Percentiles rank a stretch among this genome's conserved stretches.
phyloP scores from a whole-genome alignment of 805 yeast species.

The Metschnikowia lunata region DNA sequence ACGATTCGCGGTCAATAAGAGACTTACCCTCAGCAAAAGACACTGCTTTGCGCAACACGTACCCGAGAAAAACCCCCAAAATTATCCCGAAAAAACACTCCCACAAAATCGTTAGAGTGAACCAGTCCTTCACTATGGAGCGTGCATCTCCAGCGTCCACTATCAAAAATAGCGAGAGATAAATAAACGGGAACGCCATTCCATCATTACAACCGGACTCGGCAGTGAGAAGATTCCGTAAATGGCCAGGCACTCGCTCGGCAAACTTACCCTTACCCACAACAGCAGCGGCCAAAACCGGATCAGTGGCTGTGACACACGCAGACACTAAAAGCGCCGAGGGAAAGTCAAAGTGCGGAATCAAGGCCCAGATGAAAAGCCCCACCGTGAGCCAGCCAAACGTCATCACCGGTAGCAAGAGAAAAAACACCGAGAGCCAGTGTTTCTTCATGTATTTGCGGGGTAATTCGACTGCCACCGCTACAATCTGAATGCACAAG shows the following conservation, averaged over 20 bases:
- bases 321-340: constrained; percentile 75
- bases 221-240: constrained; percentile 76
- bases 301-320: constrained; percentile 93
- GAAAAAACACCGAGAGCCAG: constrained; percentile 69
- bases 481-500: constrained; percentile 83
- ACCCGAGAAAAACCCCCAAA: constrained; percentile 72
- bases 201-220: constrained; percentile 94
- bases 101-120: constrained; percentile 68
- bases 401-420: constrained; percentile 85
- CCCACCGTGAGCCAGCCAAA: constrained; percentile 85
- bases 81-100: constrained; percentile 79
- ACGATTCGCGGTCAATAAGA: constrained; percentile 83
- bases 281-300: constrained; percentile 91
- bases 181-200: constrained; percentile 89
- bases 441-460: constrained; percentile 82
- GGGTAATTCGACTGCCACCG: constrained; percentile 92
- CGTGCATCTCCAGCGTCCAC: constrained; percentile 61
- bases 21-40: constrained; percentile 65
- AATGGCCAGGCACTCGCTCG: constrained; percentile 86
- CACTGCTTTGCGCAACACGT: constrained; percentile 61
- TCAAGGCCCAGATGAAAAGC: constrained; percentile 69
- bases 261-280: constrained; percentile 94
- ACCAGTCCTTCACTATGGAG: constrained; percentile 76
- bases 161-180: constrained; percentile 63
- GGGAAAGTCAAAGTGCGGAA: constrained; percentile 68